phyloP scores from a whole-genome alignment of 2,329 filamentous ascomycete genomes.

The Allantophomopsis cytisporea region DNA sequence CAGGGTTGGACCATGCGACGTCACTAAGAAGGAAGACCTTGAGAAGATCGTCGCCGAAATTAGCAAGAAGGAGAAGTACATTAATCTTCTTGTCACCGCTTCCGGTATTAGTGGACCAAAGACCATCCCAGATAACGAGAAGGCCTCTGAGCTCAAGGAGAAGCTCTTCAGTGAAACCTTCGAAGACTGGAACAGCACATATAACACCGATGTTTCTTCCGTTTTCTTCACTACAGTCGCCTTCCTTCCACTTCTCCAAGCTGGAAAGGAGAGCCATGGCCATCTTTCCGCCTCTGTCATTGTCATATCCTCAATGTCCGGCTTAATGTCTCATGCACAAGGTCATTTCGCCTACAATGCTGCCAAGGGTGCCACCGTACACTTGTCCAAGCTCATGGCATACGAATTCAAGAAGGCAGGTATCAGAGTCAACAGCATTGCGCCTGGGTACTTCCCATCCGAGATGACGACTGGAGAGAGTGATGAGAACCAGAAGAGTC shows the following conservation, averaged over 20 bases:
- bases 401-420: constrained; percentile 37
- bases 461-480: constrained; percentile 36
- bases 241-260: constrained; percentile 45
- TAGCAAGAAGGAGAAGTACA: constrained; percentile 36
- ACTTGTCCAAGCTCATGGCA: constrained; percentile 40
- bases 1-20: constrained; percentile 37
- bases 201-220: constrained; percentile 58
- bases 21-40: constrained; percentile 45
- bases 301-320: constrained; percentile 15
- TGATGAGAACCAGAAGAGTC: constrained; percentile 35
- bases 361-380: constrained; percentile 33
- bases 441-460: constrained; percentile 40
- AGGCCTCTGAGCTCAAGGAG: constrained; percentile 35
- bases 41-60: constrained; percentile 38
- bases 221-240: constrained; percentile 51
- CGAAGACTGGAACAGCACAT: constrained; percentile 56
- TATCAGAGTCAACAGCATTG: constrained; percentile 41
- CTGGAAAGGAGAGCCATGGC: constrained; percentile 30
- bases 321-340: constrained; percentile 13
- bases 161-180: constrained; percentile 45
- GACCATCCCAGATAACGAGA: constrained; percentile 21
- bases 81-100: constrained; percentile 41
- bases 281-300: constrained; percentile 12
- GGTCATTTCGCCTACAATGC: constrained; percentile 21
- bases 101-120: constrained; percentile 38